Conservation (phyloP, 805 yeast species). For the Cyberlindnera nakhonratchasimensis region DNA sequence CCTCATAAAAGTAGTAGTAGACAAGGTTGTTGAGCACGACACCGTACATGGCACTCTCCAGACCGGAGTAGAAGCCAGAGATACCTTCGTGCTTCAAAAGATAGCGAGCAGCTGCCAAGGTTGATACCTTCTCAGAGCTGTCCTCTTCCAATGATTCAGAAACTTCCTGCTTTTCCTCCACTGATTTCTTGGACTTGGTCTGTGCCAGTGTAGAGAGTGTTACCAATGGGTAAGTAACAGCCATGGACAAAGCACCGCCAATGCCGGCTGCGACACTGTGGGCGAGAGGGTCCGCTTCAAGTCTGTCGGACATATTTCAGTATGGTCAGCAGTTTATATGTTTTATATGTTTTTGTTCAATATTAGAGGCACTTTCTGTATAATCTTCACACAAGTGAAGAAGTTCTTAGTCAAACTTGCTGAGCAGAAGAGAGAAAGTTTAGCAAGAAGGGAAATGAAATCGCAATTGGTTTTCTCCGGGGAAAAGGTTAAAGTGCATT, state of each 20-base stretch:
- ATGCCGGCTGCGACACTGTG: constrained; percentile 96
- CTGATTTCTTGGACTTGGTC: constrained; percentile 41
- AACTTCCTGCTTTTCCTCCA: constrained; percentile 10
- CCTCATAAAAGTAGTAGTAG: constrained; percentile 88
- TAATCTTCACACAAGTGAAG: too few relatives aligned
- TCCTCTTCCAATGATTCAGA: constrained; percentile 10
- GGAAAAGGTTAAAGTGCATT: too few relatives aligned
- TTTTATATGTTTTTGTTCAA: too few relatives aligned
- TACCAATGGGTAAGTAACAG: constrained; percentile 85
- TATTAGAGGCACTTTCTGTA: too few relatives aligned
- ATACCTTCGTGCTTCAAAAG: constrained; percentile 59
- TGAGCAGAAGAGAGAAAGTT: too few relatives aligned
- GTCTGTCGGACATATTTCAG: constrained; percentile 21
- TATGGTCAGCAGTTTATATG: not conserved
- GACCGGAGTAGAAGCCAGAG: constrained; percentile 73
- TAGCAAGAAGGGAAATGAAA: too few relatives aligned
- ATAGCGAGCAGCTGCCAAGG: constrained; percentile 40
- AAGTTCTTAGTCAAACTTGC: too few relatives aligned
- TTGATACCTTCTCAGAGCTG: constrained; percentile 22
- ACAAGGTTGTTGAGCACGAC: constrained; percentile 82
- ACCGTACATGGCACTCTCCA: constrained; percentile 85
- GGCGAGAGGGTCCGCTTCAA: constrained; percentile 38
- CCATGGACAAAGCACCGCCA: constrained; percentile 86
- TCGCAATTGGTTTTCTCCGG: too few relatives aligned
- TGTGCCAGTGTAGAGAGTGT: constrained; percentile 88